Evolutionary conservation across 768 basidiomycete genomes (phyloP), one percentile per base, ranked within the genome.

Genomic region (Botryobasidium botryosum): DNA sequence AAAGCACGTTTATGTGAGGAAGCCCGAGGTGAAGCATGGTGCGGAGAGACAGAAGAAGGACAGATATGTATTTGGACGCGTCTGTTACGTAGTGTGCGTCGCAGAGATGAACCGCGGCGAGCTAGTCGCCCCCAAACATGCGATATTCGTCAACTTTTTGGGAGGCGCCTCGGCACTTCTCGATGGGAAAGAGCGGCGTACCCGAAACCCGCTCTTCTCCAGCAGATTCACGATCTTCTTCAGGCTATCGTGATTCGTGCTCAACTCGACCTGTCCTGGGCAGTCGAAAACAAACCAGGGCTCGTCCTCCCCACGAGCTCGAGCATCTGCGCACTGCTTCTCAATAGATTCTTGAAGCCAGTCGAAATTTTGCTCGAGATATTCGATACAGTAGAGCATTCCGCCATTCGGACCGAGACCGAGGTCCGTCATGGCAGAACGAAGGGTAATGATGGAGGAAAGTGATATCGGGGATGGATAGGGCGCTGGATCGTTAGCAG

Each of bases 21-120:
- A 97, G 71, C 56, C 94, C 94, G 45, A 99, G 71, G 56, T 96
- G 91, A n/a, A 99, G 68, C 94, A 97, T 97, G 13, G 92, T 85
- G 40, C 94, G 72, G 23, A 99, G 69, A 8, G 91, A 86, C 10
- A 96, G 74, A 28, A 99, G 71, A 35, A 96, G 70, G 29, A 96
- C 75, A 10, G 90, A 88, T 48, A 97, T 70, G 61, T 91, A 99
- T 64, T 96, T 96, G 3, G 86, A 71, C 2, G 91, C 80, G 57
- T 97, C 91, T 37, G 91, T 92, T 54, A 97, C 82, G 59, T 96
- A 91, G 62, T 92, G 87, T 1, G 94, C 85, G 63, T 99, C 92
- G 60, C 88, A 94, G 2, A 99, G 68, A 61, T 97, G 88, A 6
- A 97, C 84, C 6, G 84, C 84, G 43, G 86, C 88, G 52, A 97